phyloP scores from a whole-genome alignment of 192 early-diverging fungal species.

The Podila verticillata region DNA sequence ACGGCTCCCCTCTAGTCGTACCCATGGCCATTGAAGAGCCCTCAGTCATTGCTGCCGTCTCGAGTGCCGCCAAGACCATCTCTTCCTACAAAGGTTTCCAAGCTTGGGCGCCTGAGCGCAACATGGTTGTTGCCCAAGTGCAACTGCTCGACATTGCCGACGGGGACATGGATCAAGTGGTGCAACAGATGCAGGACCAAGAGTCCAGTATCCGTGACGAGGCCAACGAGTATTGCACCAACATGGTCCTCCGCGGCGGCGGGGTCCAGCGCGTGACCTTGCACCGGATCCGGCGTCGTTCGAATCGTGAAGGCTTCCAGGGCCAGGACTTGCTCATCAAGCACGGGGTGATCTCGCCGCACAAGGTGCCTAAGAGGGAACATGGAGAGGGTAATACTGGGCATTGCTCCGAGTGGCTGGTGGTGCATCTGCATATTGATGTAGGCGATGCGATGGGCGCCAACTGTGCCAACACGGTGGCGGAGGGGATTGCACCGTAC shows the following conservation, averaged over 20 bases:
- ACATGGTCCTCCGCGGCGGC: slow-evolving; percentile 74
- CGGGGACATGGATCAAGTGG: slow-evolving; percentile 42
- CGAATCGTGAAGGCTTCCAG: slow-evolving; percentile 23
- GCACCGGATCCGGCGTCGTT: slow-evolving; percentile 54
- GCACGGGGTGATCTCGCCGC: slow-evolving; percentile 24
- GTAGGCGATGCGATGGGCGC: slow-evolving; percentile 87
- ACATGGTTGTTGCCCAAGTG: slow-evolving; percentile 79
- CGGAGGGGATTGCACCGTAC: slow-evolving; percentile 73
- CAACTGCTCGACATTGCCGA: slow-evolving; percentile 67
- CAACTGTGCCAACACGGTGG: slow-evolving; percentile 74
- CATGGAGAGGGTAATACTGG: neutral
- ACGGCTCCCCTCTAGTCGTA: slow-evolving; percentile 64
- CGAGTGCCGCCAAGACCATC: slow-evolving; percentile 79
- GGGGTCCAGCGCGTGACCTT: slow-evolving; percentile 68
- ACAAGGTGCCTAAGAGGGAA: slow-evolving; percentile 17
- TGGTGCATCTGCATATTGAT: slow-evolving; percentile 80
- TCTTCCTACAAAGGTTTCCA: slow-evolving; percentile 65
- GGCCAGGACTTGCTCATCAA: slow-evolving; percentile 45
- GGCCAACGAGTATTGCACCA: slow-evolving; percentile 72
- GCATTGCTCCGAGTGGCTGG: slow-evolving; percentile 64
- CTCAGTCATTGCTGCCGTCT: slow-evolving; percentile 81
- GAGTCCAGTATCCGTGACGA: slow-evolving; percentile 55
- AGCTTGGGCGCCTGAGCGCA: slow-evolving; percentile 65
- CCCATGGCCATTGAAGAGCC: slow-evolving; percentile 86
- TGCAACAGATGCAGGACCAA: slow-evolving; percentile 52